These are phyloP conservation scores for Sicyos baderoa DNA, from an alignment of 306 rosid species.

Conservation along the genomic window DNA sequence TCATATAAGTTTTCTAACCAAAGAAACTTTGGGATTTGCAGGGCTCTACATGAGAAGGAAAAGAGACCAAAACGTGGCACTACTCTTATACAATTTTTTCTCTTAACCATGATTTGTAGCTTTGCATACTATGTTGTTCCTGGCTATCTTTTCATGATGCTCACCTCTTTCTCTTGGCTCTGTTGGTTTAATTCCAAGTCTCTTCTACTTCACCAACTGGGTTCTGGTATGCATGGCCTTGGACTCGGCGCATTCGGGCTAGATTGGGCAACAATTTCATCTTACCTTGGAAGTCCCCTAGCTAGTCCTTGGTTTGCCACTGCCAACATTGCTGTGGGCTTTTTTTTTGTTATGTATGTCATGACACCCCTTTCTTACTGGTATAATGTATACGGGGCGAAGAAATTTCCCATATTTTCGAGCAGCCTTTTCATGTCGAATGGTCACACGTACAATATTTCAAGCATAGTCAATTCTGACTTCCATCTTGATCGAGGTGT, in stretches of 20 bases:
- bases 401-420: constrained; percentile 59
- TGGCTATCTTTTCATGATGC: constrained; percentile 42
- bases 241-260: constrained; percentile 59
- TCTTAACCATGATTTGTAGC: constrained; percentile 39
- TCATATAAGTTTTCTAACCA: constrained; percentile 14
- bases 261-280: constrained; percentile 64
- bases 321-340: constrained; percentile 53
- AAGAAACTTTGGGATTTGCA: constrained; percentile 21
- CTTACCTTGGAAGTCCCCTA: constrained; percentile 66
- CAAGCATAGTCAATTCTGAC: constrained; percentile 41
- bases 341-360: constrained; percentile 48
- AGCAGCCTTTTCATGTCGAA: constrained; percentile 45
- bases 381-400: constrained; percentile 40
- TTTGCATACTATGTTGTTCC: constrained; percentile 63
- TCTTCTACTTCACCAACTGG: constrained; percentile 54
- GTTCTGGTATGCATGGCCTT: constrained; percentile 68
- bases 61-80: constrained; percentile 45
- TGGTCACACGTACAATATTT: constrained; percentile 45
- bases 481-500: constrained; percentile 56
- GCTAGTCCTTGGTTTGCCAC: constrained; percentile 85
- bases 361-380: constrained; percentile 62
- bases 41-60: constrained; percentile 70
- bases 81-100: constrained; percentile 48
- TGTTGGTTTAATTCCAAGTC: constrained; percentile 65
- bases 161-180: constrained; percentile 62